Conservation (phyloP, 208 protist species). For the Strigomonas culicis region DNA sequence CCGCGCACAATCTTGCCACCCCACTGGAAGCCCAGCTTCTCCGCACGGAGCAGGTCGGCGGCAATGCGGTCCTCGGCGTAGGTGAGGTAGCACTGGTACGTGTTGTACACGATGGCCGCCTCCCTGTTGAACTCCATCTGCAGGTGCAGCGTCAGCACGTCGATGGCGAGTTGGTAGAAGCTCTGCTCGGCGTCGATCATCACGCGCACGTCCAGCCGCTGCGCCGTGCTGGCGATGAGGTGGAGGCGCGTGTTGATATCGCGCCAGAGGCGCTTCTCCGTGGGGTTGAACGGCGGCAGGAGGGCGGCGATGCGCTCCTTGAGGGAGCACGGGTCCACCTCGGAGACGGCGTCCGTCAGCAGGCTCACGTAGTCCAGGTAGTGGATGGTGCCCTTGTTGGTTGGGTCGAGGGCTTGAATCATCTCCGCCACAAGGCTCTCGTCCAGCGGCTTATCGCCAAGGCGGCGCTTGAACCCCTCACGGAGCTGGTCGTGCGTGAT, state of each 20-base stretch:
- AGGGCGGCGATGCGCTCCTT: constrained; percentile 53
- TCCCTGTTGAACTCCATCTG: constrained; percentile 91
- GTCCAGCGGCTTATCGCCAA: constrained; percentile 27
- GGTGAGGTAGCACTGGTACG: constrained; percentile 97
- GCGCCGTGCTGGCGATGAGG: constrained; percentile 67
- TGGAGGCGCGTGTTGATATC: constrained; percentile 59
- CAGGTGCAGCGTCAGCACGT: constrained; percentile 83
- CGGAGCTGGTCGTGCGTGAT: constrained; percentile 67
- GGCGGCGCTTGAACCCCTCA: constrained; percentile 42
- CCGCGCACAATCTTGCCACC: constrained; percentile 96
- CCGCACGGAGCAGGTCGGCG: constrained; percentile 85
- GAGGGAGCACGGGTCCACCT: constrained; percentile 44
- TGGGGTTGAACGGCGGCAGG: constrained; percentile 61
- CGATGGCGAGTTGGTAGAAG: constrained; percentile 96
- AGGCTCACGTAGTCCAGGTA: constrained; percentile 89
- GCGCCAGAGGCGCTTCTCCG: constrained; percentile 78
- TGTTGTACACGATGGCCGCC: constrained; percentile 94
- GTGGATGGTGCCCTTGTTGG: constrained; percentile 71
- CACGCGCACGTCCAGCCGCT: constrained; percentile 69
- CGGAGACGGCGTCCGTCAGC: constrained; percentile 70
- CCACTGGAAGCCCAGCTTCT: constrained; percentile 83
- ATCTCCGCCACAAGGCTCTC: constrained; percentile 57
- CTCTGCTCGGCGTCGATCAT: constrained; percentile 97
- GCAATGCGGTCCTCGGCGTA: constrained; percentile 81
- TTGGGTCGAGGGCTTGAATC: constrained; percentile 52